Evolutionary conservation across 139 green algal species (phyloP), one percentile per base, ranked within the genome.

Genomic region (Coelastrella sp.): DNA sequence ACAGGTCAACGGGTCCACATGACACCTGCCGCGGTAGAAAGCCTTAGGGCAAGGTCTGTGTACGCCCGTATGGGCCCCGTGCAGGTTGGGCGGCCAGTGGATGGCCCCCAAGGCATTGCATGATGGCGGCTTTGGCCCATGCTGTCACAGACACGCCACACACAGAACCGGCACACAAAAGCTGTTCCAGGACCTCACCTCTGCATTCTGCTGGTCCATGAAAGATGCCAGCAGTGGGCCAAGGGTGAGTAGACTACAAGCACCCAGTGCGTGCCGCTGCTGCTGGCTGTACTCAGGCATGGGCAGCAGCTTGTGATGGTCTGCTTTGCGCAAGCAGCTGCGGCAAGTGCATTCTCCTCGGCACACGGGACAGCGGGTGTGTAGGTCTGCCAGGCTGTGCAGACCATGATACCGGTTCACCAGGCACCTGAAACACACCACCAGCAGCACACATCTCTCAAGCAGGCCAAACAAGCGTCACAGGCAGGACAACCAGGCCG

Each of bases 311-410:
- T 54, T 75, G 20, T 19, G 20, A 32, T 80, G 54, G 32, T 85
- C 64, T 20, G 60, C 61, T 32, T 78, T 68, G 76, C 91, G 87
- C 32, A 93, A 22, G 76, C 68, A 85, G 11, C 79, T 80, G 80
- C 91, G 80, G 91, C 82, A 90, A 68, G 87, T 91, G 87, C 91
- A 93, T 23, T 66, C 47, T 66, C 91, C 91, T 5, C 58, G 57
- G 59, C 82, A 90, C 23, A 74, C 64, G n/a, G 74, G 82, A 19
- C n/a, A 73, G 20, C 10, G 13, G 59, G 47, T 22, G 17, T 64
- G 57, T 11, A 90, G 86, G 4, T 79, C 22, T 17, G 17, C 5
- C 13, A 90, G 60, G 60, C n/a, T 57, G 75, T 68, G 64, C 22
- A 87, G 82, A 4, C 60, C 75, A 3, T 64, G 13, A 80, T 80